These are phyloP conservation scores for Aspergillus pseudotamarii DNA, from an alignment of 2,329 filamentous ascomycete genomes.

Conservation along the genomic window DNA sequence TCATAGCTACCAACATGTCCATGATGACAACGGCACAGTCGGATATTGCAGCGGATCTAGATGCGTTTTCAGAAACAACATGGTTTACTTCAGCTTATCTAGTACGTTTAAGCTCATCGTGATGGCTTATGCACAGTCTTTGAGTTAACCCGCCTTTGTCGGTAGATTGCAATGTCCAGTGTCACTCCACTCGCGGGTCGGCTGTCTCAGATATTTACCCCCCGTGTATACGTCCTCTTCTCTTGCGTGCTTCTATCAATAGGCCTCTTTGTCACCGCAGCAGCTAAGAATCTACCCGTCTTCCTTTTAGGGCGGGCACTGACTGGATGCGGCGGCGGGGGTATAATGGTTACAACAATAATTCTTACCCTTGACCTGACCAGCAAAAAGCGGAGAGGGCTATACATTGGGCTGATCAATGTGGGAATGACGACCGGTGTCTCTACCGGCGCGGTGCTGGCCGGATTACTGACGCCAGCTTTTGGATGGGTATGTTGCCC, in stretches of 20 bases:
- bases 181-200: conserved; percentile 72
- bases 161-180: conserved; percentile 59
- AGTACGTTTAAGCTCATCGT: conserved; percentile 30
- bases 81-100: conserved; percentile 84
- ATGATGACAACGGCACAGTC: conserved; percentile 82
- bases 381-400: conserved; percentile 66
- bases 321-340: conserved; percentile 69
- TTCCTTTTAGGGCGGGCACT: conserved; percentile 72
- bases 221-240: conserved; percentile 65
- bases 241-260: conserved; percentile 61
- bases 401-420: conserved; percentile 76
- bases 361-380: conserved; percentile 78
- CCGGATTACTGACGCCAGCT: conserved; percentile 63
- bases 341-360: conserved; percentile 71
- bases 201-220: conserved; percentile 73
- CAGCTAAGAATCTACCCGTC: conserved; percentile 58
- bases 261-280: conserved; percentile 67
- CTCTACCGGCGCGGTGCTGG: conserved; percentile 70
- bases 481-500: conserved; percentile 68
- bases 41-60: conserved; percentile 71
- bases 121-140: not conserved
- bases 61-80: conserved; percentile 71
- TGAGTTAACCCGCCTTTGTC: conserved; percentile 8
- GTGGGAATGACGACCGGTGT: conserved; percentile 72
- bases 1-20: conserved; percentile 68